Percentiles rank a stretch among this genome's conserved stretches.
Evolutionary conservation across 495 filamentous ascomycete genomes (phyloP).

Genomic region (Baudoinia panamericana): DNA sequence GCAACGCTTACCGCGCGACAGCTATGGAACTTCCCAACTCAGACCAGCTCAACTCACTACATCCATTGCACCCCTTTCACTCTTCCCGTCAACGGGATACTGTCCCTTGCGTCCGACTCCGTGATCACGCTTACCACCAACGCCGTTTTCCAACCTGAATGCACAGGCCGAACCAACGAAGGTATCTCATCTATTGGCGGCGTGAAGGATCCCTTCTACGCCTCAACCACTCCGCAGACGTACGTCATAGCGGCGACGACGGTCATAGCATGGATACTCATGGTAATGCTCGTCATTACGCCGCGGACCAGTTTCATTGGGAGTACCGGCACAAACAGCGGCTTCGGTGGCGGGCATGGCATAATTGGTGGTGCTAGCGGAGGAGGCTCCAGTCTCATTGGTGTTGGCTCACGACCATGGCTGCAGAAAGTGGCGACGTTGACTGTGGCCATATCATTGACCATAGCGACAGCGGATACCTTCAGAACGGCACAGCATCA

Average conservation of each 20-base stretch:
- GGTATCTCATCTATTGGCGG: conserved; percentile 35
- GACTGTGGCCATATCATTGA: conserved; percentile 79
- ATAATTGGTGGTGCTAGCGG: conserved; percentile 64
- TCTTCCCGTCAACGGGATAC: conserved; percentile 28
- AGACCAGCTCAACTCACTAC: not conserved
- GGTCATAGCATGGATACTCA: conserved; percentile 81
- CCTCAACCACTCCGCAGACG: conserved; percentile 76
- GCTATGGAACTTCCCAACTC: conserved; percentile 13
- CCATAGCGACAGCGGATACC: conserved; percentile 81
- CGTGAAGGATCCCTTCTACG: conserved; percentile 75
- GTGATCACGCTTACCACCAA: conserved; percentile 29
- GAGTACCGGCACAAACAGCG: conserved; percentile 36
- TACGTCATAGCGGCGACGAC: conserved; percentile 87
- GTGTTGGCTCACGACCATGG: conserved; percentile 87
- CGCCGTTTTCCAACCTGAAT: conserved; percentile 31
- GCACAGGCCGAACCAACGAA: conserved; percentile 19
- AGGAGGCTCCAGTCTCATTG: conserved; percentile 56
- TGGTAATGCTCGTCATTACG: conserved; percentile 88
- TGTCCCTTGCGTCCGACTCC: conserved; percentile 22
- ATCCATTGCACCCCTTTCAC: conserved; percentile 32
- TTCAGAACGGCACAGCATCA: conserved; percentile 70
- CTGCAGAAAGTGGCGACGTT: conserved; percentile 88
- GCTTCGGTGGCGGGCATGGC: conserved; percentile 49
- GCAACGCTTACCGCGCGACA: conserved; percentile 9
- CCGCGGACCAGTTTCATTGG: conserved; percentile 78